Percentiles rank a stretch among this genome's conserved stretches.
Conservation (phyloP, 1,139 yeast genomes). For the Yamadazyma trypodendri region DNA sequence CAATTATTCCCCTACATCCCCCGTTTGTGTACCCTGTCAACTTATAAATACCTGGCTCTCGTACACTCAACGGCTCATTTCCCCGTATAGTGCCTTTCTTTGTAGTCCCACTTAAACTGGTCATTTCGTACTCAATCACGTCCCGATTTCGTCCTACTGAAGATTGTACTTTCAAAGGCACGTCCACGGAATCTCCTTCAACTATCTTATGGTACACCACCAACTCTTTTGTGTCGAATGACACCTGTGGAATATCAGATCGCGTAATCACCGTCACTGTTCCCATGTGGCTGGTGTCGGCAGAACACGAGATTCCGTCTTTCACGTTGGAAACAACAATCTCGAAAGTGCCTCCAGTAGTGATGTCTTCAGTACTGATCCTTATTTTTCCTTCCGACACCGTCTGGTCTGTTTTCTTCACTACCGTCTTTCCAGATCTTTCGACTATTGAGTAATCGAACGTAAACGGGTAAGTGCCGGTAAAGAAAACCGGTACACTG, state of each 20-base stretch:
- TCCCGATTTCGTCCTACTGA: constrained; percentile 29
- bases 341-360: constrained; percentile 68
- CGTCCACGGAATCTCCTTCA: constrained; percentile 57
- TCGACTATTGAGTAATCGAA: constrained; percentile 59
- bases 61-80: constrained; percentile 40
- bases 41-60: constrained; percentile 62
- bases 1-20: constrained; percentile 65
- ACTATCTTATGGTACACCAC: constrained; percentile 39
- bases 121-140: constrained; percentile 24
- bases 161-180: constrained; percentile 54
- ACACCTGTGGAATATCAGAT: constrained; percentile 56
- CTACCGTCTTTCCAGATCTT: constrained; percentile 30
- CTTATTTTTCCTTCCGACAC: constrained; percentile 43
- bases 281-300: constrained; percentile 50
- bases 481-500: constrained; percentile 53
- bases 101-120: constrained; percentile 12
- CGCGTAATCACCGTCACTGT: constrained; percentile 64
- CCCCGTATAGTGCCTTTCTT: constrained; percentile 31
- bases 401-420: constrained; percentile 24
- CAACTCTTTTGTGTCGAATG: constrained; percentile 20
- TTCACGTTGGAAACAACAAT: constrained; percentile 61
- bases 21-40: constrained; percentile 61
- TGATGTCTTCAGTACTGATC: constrained; percentile 44
- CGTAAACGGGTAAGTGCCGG: constrained; percentile 78
- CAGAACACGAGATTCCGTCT: constrained; percentile 75